Evolutionary conservation across 148 eudicot species (phyloP).

Genomic region (Pharnaceum exiguum): DNA sequence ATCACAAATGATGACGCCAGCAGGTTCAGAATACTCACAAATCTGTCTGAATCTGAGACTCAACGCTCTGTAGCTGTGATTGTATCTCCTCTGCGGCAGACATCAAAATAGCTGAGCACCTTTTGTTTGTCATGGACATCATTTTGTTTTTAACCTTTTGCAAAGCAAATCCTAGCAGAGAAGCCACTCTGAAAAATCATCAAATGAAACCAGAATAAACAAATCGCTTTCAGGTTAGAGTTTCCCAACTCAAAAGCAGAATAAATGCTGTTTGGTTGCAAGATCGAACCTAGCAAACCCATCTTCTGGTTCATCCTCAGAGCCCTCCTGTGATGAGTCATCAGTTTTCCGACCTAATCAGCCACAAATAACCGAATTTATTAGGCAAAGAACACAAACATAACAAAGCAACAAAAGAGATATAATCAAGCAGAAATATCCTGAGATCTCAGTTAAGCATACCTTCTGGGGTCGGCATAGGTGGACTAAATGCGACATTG

Average conservation of each 20-base stretch:
- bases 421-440: not conserved
- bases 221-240: not conserved
- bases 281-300: constrained; percentile 52
- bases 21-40: constrained; percentile 40
- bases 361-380: constrained; percentile 3
- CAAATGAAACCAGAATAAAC: constrained; percentile 20
- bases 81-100: constrained; percentile 64
- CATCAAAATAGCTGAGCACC: constrained; percentile 64
- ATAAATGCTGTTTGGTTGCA: constrained; percentile 2
- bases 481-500: constrained; percentile 28
- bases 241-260: not conserved
- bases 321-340: constrained; percentile 25
- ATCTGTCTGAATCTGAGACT: constrained; percentile 71
- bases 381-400: not conserved
- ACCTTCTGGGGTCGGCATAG: constrained; percentile 39
- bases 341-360: constrained; percentile 38
- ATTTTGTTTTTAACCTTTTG: constrained; percentile 63
- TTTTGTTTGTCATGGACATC: constrained; percentile 50
- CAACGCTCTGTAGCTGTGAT: constrained; percentile 54
- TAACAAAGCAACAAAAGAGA: constrained; percentile 3
- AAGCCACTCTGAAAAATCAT: constrained; percentile 50
- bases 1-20: not conserved
- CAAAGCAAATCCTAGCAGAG: constrained; percentile 58
- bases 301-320: constrained; percentile 44
- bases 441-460: not conserved